Base-by-base conservation (phyloP, 257 asterid species). In the Gardenia jasminoides region DNA sequence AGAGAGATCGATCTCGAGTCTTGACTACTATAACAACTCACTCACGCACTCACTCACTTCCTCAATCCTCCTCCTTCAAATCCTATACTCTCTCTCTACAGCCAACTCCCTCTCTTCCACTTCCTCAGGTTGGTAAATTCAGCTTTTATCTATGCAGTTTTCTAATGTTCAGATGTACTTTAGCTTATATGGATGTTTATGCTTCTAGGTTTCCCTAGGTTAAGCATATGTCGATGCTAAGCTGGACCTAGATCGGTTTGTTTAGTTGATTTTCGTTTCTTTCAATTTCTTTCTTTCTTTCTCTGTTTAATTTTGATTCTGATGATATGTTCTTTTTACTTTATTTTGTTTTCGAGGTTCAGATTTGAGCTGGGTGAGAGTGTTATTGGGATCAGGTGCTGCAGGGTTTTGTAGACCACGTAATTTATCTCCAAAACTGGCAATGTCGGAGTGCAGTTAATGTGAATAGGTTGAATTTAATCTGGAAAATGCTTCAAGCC, bases 121-220 rank as follows among this genome's bases (percentile, higher is more conserved):
- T 79, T 78, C 74, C 78, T 80, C 72, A 80, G 84, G 83, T 84
- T 58, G 30, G 65, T 58, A 58, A 78, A 22, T 74, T 64, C 67
- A n/a, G 12, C 19, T 66, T 58, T 17, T 9, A 22, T 22, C 30
- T 22, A 1, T 28, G 28, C 65, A 58, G 24, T 22, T 58, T 56
- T 58, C 65, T 19, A 20, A 56, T 58, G 24, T 58, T 22, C 24
- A 22, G 10, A 58, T 7, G 30, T 28, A 62, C 11, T 62, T 62
- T 26, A 10, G 17, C 17, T 7, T 67, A 31, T 24, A n/a, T 36
- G 19, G 43, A 39, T 46, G 48, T n/a, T 41, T 64, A 3, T 56
- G 31, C 33, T 24, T 31, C 30, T 67, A 13, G 46, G 44, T 47
- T 31, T 67, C 19, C 36, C 48, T 47, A 58, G 74, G 16, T 24